Base-by-base conservation (phyloP, 1,284 basidiomycete genomes). In the Tilletia horrida region DNA sequence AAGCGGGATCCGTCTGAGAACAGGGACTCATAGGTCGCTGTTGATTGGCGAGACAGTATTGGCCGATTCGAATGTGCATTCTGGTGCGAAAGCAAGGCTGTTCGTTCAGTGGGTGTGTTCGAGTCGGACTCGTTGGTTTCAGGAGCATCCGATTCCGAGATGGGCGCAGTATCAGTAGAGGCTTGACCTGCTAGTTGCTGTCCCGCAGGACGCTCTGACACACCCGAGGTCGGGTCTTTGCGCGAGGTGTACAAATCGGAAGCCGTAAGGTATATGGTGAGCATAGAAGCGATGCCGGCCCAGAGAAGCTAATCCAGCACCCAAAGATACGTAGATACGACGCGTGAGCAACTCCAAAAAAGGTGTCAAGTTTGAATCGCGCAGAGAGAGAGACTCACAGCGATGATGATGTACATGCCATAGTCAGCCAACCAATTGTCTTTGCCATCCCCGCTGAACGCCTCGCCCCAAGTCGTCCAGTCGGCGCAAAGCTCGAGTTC, bases 191-290 rank as follows among this genome's bases (percentile, higher is more conserved):
- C 35, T 6, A 21, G 11, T 21, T 29, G 50, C 4, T 43, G 25
- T 9, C 27, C 64, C 31, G 48, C 13, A 23, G 48, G 29, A 16
- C 27, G 55, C 14, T 44, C 64, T 23, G 59, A 52, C 27, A 50
- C 45, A 25, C n/a, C 57, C 23, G 55, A 29, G 16, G 55, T 18
- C 4, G 55, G 25, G 29, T 68, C 65, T 35, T 66, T 69, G 27
- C 65, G 62, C 7, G 69, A 67, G 29, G 71, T 65, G 47, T 74
- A 77, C 42, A 78, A 71, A 27, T 78, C 75, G 50, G 73, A 75
- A 0, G 92, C 89, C 1, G 93, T 93, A 25, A 97, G 85, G 73
- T 90, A 85, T 75, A 97, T 87, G 0, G 95, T 98, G 67, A 97
- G 85, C 40, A 90, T 80, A 29, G 88, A 89, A 52, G 76, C 76